Base-by-base conservation (phyloP, 805 yeast genomes). In the Starmerella vaccinii region DNA sequence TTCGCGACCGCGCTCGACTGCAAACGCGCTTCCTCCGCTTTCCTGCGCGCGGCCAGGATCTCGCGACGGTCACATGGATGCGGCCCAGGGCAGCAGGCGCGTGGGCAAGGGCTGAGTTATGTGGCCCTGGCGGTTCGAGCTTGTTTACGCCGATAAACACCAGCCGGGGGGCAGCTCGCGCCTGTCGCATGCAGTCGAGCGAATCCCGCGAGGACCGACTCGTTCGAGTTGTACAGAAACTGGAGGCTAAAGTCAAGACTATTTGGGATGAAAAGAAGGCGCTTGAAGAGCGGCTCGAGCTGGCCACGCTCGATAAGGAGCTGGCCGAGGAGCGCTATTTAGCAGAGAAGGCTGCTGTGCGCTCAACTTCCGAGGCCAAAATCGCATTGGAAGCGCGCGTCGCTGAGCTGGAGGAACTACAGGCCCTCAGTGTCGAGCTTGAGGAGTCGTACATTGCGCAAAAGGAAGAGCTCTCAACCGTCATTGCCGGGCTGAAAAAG, bases 281-380 rank as follows among this genome's bases (percentile, higher is more conserved):
- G 21, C 53, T 50, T 7, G 22, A 9, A 15, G 53, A 54, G 47
- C 43, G 29, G 10, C 43, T 63, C 18, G 71, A 68, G 49, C 51
- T 65, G 24, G 62, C 65, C 3, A 55, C 60, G 8, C 56, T 68
- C 2, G 73, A 68, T 42, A 52, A 55, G 34, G 71, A 68, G 51
- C 58, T 68, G 50, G 68, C 69, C 2, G 70, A 67, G 45, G 71
- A 68, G 53, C 59, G 65, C 51, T 65, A 65, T 5, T 66, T 63
- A n/a, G 34, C 46, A 12, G 7, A 24, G 32, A 32, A 39, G 24
- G 7, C 19, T 15, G 18, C 43, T 5, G 32, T 39, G 2, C 30
- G 21, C 4, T 18, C 21, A 21, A 21, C 12, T 6, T 23, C 38
- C 5, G 46, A 32, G 9, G 27, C 18, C 19, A 19, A 12, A 8